These are phyloP conservation scores for Capsella bursapastoris DNA, from an alignment of 345 rosid species.

Conservation along the genomic window DNA sequence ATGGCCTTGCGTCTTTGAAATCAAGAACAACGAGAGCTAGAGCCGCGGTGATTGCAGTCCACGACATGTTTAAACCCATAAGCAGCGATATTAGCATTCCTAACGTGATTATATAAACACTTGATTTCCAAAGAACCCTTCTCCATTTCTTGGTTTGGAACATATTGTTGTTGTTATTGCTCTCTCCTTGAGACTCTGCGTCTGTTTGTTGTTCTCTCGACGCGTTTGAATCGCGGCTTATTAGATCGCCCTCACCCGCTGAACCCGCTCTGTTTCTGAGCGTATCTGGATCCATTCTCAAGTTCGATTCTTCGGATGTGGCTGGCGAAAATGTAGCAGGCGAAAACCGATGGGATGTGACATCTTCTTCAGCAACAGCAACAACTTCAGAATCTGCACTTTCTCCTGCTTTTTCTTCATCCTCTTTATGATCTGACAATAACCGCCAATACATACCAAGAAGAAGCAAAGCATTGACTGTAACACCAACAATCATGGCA, in stretches of 20 bases:
- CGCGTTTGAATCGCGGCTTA: constrained; percentile 38
- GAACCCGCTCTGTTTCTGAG: constrained; percentile 55
- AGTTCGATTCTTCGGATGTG: constrained; percentile 53
- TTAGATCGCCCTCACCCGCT: constrained; percentile 45
- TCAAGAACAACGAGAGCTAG: constrained; percentile 83
- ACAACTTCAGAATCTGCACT: constrained; percentile 43
- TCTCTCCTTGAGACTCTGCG: constrained; percentile 40
- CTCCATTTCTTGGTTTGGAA: constrained; percentile 51
- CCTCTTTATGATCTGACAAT: constrained; percentile 60
- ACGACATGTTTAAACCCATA: constrained; percentile 82
- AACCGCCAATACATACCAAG: constrained; percentile 71
- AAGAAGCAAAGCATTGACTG: constrained; percentile 62
- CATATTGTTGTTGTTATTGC: constrained; percentile 3
- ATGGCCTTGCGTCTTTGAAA: constrained; percentile 80
- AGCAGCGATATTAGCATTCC: constrained; percentile 76
- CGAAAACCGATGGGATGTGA: constrained; percentile 64
- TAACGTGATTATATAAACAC: constrained; percentile 66
- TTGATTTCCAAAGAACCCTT: constrained; percentile 58
- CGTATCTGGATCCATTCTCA: constrained; percentile 46
- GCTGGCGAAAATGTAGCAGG: constrained; percentile 69
- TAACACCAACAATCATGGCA: constrained; percentile 67
- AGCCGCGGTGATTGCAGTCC: constrained; percentile 89
- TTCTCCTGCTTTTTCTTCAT: constrained; percentile 48
- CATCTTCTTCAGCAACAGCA: constrained; percentile 57
- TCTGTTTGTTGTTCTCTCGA: constrained; percentile 53